Conservation (phyloP, 2,329 filamentous ascomycete genomes). For the Reticulascus tulasneorum region DNA sequence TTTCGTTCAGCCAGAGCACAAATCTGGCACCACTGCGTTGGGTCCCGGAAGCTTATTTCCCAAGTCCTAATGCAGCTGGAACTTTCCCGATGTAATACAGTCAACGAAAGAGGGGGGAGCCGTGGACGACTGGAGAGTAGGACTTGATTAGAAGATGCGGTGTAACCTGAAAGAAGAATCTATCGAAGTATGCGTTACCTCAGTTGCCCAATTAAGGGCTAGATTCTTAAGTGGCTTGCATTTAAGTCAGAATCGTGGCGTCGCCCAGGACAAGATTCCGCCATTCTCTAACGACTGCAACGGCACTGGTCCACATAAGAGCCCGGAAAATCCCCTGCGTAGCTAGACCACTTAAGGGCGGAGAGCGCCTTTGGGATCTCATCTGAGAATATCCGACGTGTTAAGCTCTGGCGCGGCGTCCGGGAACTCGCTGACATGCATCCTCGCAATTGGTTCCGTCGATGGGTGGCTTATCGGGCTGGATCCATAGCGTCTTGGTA, state of each 20-base stretch:
- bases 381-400: not conserved
- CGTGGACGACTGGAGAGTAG: too few species aligned
- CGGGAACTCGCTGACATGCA: slow-evolving; percentile 11
- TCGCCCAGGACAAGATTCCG: slow-evolving; percentile 5
- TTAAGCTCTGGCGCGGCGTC: slow-evolving; percentile 8
- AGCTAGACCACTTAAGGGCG: slow-evolving; percentile 4
- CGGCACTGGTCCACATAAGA: too few species aligned
- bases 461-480: slow-evolving; percentile 10
- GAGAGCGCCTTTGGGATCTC: slow-evolving; percentile 3
- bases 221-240: slow-evolving; percentile 1
- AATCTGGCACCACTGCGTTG: too few species aligned
- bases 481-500: slow-evolving; percentile 9
- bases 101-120: too few species aligned
- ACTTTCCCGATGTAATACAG: too few species aligned
- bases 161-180: too few species aligned
- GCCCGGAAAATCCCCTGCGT: slow-evolving; percentile 8
- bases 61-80: too few species aligned
- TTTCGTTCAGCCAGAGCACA: too few species aligned
- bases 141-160: too few species aligned
- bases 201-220: slow-evolving; percentile 3
- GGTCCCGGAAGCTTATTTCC: too few species aligned
- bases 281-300: slow-evolving; percentile 12
- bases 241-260: slow-evolving; percentile 7
- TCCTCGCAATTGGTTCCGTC: slow-evolving; percentile 8
- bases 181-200: too few species aligned